Percentiles rank a stretch among this genome's conserved stretches.
Conservation (phyloP, 192 early-diverging fungal species). For the Helicostylum pulchrum region DNA sequence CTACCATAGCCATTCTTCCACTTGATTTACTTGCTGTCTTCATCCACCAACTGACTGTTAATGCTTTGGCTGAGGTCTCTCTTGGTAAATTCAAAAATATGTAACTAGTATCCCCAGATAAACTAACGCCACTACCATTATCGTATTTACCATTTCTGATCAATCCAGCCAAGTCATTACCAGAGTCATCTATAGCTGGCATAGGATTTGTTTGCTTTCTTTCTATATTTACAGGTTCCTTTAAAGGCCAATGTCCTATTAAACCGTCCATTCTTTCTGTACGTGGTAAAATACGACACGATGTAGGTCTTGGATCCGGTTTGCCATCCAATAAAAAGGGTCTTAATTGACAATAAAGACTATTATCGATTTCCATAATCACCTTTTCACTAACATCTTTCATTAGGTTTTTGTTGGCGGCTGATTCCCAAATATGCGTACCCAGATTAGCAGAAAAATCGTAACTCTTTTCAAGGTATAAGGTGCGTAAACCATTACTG, state of each 20-base stretch:
- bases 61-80: neutral
- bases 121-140: slow-evolving; percentile 10
- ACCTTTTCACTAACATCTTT: slow-evolving; percentile 24
- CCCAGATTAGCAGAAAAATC: slow-evolving; percentile 33
- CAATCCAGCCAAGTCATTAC: slow-evolving; percentile 26
- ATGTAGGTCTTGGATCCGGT: neutral
- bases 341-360: slow-evolving; percentile 37
- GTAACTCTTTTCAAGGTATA: slow-evolving; percentile 41
- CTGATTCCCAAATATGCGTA: slow-evolving; percentile 39
- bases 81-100: slow-evolving; percentile 29
- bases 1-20: slow-evolving; percentile 25
- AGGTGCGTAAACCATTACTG: slow-evolving; percentile 29
- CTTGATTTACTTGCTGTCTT: slow-evolving; percentile 12
- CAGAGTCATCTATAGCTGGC: slow-evolving; percentile 25
- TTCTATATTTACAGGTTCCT: neutral
- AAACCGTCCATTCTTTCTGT: slow-evolving; percentile 10
- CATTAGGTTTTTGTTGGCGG: slow-evolving; percentile 35
- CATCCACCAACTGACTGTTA: slow-evolving; percentile 40
- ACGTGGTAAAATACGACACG: slow-evolving; percentile 20
- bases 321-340: slow-evolving; percentile 30
- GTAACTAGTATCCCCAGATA: slow-evolving; percentile 25
- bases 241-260: slow-evolving; percentile 36
- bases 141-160: slow-evolving; percentile 15
- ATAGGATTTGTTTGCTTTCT: slow-evolving; percentile 9
- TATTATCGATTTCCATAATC: slow-evolving; percentile 33